Conservation (phyloP, 352 stramenopile species). For the Globisporangium cystogenes region DNA sequence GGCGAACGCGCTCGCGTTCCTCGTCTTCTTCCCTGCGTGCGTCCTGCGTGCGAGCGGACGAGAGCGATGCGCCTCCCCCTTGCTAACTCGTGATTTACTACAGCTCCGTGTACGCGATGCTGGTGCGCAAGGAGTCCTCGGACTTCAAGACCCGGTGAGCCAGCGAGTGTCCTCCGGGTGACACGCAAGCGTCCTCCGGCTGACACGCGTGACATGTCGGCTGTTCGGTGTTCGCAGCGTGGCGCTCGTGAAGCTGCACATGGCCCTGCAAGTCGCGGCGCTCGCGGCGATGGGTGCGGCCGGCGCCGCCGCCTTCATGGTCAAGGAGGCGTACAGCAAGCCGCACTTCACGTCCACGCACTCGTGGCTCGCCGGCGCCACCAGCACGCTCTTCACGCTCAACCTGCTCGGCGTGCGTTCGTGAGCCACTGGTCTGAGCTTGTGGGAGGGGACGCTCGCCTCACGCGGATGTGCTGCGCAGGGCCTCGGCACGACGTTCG, state of each 20-base stretch:
- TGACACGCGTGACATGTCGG: not conserved
- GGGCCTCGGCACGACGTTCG: conserved; percentile 49
- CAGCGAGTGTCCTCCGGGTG: not conserved
- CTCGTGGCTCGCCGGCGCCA: conserved; percentile 55
- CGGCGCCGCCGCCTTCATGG: conserved; percentile 40
- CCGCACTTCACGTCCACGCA: conserved; percentile 67
- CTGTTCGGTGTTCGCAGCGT: conserved; percentile 18
- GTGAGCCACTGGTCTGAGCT: too few species aligned
- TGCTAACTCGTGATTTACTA: not conserved
- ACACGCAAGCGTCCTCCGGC: not conserved
- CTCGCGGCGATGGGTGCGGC: conserved; percentile 36
- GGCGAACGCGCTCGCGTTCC: conserved; percentile 51
- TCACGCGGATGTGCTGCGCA: conserved; percentile 6
- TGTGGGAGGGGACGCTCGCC: too few species aligned
- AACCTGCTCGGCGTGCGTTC: conserved; percentile 49
- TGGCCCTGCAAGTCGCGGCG: conserved; percentile 36
- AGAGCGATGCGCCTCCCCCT: too few species aligned
- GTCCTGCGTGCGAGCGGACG: not conserved
- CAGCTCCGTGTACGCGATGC: conserved; percentile 54
- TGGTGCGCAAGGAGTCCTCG: conserved; percentile 41
- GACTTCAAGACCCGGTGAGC: conserved; percentile 39
- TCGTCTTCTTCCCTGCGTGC: conserved; percentile 54
- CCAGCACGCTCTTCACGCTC: conserved; percentile 35
- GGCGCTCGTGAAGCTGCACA: conserved; percentile 43
- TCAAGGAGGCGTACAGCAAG: conserved; percentile 54